Percentiles rank a stretch among this genome's conserved stretches.
phyloP scores from a whole-genome alignment of 2,329 filamentous ascomycete genomes.

The Talaromyces rugulosus region DNA sequence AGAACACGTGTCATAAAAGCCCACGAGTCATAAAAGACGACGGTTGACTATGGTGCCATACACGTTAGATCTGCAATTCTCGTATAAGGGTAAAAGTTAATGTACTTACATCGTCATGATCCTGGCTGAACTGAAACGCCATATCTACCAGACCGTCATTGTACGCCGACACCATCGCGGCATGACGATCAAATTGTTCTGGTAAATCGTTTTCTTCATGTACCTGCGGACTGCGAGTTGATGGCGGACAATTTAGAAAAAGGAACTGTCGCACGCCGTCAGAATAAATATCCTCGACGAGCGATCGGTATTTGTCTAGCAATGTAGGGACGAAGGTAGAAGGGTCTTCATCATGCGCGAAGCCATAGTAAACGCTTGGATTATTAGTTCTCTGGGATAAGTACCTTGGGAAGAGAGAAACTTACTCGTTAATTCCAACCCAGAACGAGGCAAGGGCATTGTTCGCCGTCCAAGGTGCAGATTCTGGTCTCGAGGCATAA shows the following conservation, averaged over 20 bases:
- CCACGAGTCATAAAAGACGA: constrained; percentile 13
- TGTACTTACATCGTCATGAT: constrained; percentile 10
- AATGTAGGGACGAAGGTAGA: constrained; percentile 8
- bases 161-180: constrained; percentile 7
- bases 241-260: constrained; percentile 11
- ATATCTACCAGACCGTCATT: constrained; percentile 8
- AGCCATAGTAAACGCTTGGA: constrained; percentile 11
- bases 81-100: neutral
- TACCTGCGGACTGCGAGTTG: constrained; percentile 13
- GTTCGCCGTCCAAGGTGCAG: constrained; percentile 7
- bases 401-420: neutral
- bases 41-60: constrained; percentile 1
- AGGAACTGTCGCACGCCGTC: constrained; percentile 11
- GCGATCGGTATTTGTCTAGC: constrained; percentile 9
- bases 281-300: constrained; percentile 7
- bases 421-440: constrained; percentile 13
- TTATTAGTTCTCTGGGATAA: constrained; percentile 2
- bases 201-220: constrained; percentile 12
- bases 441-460: constrained; percentile 11
- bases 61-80: constrained; percentile 1
- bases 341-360: constrained; percentile 7
- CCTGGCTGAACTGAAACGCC: neutral
- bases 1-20: constrained; percentile 14
- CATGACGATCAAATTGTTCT: constrained; percentile 11
- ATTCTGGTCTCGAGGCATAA: constrained; percentile 11